Evolutionary conservation across 2,329 filamentous ascomycete genomes (phyloP).

Genomic region (Exophiala sp.): DNA sequence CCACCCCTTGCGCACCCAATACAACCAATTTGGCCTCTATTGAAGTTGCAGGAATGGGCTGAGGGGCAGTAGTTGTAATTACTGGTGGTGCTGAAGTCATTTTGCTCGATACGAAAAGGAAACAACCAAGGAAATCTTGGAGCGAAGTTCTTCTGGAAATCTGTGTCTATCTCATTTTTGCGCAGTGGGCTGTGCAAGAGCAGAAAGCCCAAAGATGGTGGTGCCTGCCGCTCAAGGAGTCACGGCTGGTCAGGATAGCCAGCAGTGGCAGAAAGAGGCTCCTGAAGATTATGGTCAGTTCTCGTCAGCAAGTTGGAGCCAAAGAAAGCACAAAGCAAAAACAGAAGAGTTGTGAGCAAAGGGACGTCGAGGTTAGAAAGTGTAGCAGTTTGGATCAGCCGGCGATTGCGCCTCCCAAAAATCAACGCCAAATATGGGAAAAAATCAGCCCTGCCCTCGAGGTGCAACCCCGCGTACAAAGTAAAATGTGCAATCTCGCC

Average conservation of each 20-base stretch:
- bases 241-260: background rate
- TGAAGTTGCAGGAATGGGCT: conserved; percentile 17
- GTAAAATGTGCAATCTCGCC: background rate
- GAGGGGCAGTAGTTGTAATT: conserved; percentile 12
- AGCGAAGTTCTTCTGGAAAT: background rate
- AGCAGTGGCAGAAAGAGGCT: background rate
- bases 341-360: background rate
- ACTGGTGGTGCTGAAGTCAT: conserved; percentile 14
- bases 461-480: background rate
- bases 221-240: background rate
- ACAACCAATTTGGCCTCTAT: conserved; percentile 52
- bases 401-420: too few relatives aligned
- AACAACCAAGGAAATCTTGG: conserved; percentile 3
- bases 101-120: conserved; percentile 6
- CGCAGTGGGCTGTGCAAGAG: conserved; percentile 1
- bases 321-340: background rate
- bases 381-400: background rate
- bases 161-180: conserved; percentile 10
- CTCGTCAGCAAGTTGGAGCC: background rate
- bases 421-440: too few relatives aligned
- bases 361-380: background rate
- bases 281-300: background rate
- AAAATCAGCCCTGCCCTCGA: too few relatives aligned
- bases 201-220: background rate
- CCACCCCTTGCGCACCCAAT: conserved; percentile 51